Evolutionary conservation across 129 eudicot species (phyloP).

Genomic region (Ambrosia trifida): DNA sequence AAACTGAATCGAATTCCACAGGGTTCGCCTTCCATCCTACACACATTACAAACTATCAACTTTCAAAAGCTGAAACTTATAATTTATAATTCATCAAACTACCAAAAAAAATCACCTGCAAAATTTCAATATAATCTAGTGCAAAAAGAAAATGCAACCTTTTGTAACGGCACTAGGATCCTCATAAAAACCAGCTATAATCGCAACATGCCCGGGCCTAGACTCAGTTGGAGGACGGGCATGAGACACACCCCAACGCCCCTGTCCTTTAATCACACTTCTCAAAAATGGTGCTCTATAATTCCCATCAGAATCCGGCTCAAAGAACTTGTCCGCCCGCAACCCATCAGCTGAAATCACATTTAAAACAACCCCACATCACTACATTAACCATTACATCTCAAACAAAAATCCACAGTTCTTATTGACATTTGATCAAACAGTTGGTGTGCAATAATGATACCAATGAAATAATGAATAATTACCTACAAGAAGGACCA

Average conservation of each 20-base stretch:
- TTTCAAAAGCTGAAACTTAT: neutral
- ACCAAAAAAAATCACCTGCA: neutral
- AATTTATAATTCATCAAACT: neutral
- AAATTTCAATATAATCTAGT: slow-evolving; percentile 15
- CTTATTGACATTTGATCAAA: slow-evolving; percentile 38
- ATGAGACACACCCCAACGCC: slow-evolving; percentile 99
- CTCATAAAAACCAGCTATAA: slow-evolving; percentile 96
- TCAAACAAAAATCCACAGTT: slow-evolving; percentile 10
- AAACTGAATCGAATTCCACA: slow-evolving; percentile 97
- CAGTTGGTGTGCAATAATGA: slow-evolving; percentile 28
- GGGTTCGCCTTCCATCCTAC: slow-evolving; percentile 99
- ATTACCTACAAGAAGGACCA: slow-evolving; percentile 82
- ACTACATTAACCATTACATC: neutral
- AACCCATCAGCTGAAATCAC: slow-evolving; percentile 90
- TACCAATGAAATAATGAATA: no score
- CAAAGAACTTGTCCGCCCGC: slow-evolving; percentile 92
- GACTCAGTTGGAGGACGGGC: slow-evolving; percentile 99
- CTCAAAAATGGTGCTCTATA: slow-evolving; percentile 94
- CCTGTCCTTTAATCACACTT: slow-evolving; percentile 71
- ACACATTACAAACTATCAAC: slow-evolving; percentile 18
- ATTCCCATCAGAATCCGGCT: slow-evolving; percentile 84
- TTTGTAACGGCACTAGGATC: slow-evolving; percentile 99
- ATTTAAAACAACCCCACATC: neutral
- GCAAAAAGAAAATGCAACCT: slow-evolving; percentile 49
- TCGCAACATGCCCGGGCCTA: slow-evolving; percentile 98